phyloP scores from a whole-genome alignment of 495 filamentous ascomycete genomes.

The Hyaloscypha finlandica region DNA sequence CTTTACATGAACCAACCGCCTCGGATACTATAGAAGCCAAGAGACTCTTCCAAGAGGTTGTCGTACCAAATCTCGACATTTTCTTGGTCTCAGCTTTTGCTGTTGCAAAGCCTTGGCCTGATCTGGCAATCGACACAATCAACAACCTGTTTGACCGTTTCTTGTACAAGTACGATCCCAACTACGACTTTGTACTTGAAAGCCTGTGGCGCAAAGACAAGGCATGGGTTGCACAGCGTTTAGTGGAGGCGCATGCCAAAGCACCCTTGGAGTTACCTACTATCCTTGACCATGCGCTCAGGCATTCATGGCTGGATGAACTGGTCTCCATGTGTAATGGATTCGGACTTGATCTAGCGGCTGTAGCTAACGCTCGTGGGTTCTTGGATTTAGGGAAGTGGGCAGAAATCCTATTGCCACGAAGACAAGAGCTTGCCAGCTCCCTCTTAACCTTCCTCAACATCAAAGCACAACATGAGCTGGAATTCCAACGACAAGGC shows the following conservation, averaged over 20 bases:
- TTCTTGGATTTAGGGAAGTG: constrained; percentile 80
- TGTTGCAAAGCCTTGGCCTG: constrained; percentile 56
- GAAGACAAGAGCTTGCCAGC: constrained; percentile 60
- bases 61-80: constrained; percentile 68
- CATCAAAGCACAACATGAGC: constrained; percentile 82
- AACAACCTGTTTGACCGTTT: constrained; percentile 54
- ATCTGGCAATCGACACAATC: constrained; percentile 55
- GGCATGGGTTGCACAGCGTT: constrained; percentile 73
- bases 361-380: constrained; percentile 81
- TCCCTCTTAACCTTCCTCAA: constrained; percentile 72
- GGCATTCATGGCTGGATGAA: constrained; percentile 80
- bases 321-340: constrained; percentile 72
- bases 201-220: constrained; percentile 87
- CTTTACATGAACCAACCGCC: constrained; percentile 63
- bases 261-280: constrained; percentile 73
- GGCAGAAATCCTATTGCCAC: constrained; percentile 66
- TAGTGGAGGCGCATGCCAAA: constrained; percentile 76
- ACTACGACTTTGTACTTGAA: constrained; percentile 82
- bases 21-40: constrained; percentile 68
- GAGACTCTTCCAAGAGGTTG: constrained; percentile 64
- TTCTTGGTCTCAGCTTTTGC: constrained; percentile 80
- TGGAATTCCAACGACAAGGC: constrained; percentile 62
- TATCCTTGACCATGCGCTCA: constrained; percentile 80
- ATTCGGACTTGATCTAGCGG: constrained; percentile 86
- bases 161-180: constrained; percentile 46